These are phyloP conservation scores for Globisporangium mamillatum DNA, from an alignment of 352 stramenopile species.

Conservation along the genomic window DNA sequence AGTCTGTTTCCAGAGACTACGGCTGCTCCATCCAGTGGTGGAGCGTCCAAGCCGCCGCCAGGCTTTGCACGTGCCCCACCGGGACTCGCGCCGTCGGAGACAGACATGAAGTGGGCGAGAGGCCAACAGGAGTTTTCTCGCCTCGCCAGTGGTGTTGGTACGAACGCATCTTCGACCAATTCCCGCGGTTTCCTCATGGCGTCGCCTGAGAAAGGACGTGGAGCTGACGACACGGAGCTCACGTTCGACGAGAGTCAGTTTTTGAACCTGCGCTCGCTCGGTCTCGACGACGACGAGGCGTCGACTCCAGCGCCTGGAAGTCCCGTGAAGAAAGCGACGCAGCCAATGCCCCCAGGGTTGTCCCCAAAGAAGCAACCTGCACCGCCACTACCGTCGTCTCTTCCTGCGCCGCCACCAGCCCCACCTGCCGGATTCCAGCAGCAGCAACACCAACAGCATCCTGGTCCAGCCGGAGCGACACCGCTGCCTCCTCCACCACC, in stretches of 20 bases:
- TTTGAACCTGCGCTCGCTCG: conserved; percentile 54
- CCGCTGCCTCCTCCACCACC: conserved; percentile 16
- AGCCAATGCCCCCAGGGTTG: conserved; percentile 20
- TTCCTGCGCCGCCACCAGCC: conserved; percentile 22
- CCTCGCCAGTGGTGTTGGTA: conserved; percentile 14
- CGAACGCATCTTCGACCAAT: not conserved
- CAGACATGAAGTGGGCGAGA: conserved; percentile 76
- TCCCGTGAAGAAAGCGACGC: conserved; percentile 11
- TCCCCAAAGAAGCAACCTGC: conserved; percentile 23
- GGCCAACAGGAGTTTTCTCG: conserved; percentile 73
- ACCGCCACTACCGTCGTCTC: conserved; percentile 23
- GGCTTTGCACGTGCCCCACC: conserved; percentile 55
- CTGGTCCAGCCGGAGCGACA: conserved; percentile 1
- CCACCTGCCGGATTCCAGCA: conserved; percentile 14
- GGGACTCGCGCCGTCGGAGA: conserved; percentile 52
- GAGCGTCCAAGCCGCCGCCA: conserved; percentile 35
- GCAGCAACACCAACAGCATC: not conserved
- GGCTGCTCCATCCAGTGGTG: conserved; percentile 1
- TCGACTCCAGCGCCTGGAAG: conserved; percentile 3
- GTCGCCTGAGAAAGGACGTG: conserved; percentile 6
- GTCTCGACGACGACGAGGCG: conserved; percentile 70
- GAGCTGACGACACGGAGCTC: conserved; percentile 46
- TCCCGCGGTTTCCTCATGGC: not conserved
- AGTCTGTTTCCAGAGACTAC: conserved; percentile 8
- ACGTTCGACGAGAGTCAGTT: conserved; percentile 65